Base-by-base conservation (phyloP, 164 flowering plant genomes). In the Sextonia rubra region DNA sequence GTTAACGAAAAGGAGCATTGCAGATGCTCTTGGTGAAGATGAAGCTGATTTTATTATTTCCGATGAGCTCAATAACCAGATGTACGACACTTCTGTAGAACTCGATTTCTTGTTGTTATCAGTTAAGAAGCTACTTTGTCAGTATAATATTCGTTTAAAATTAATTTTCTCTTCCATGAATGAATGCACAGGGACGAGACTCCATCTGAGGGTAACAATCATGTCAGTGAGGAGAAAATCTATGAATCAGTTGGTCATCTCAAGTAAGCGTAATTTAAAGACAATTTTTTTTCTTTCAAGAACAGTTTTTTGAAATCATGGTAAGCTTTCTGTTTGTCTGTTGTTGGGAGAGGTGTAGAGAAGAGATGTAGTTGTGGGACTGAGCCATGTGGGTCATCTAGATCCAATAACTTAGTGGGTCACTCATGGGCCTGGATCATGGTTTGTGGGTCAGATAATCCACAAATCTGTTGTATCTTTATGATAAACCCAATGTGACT, bases 11-110 rank as follows among this genome's bases (percentile, higher is more conserved):
- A 86, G 88, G 83, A 95, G 84, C 83, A 83, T 91, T 73, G 94
- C 97, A 71, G 97, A 91, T 81, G 89, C 98, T 65, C 88, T 93
- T 75, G 98, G 99, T 72, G 98, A 95, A 24, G 98, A 95, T 83
- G 99, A 93, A 80, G 90, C 89, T 80, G 96, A 88, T 84, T 80
- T 87, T 77, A 83, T 73, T 29, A 47, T 82, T 60, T 37, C 86
- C 66, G 73, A 78, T 72, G 86, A 76, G 9, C 62, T 69, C 4
- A 75, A 68, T 72, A 25, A 62, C 77, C 79, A 77, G 49, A 81
- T 66, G 97, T 90, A 87, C 82, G 90, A 55, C 60, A 49, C 69
- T 2, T 60, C 60, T 69, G 30, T 66, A 12, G 27, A 69, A 12
- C 69, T 58, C 72, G 47, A 70, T 32, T 23, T 18, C 56, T 64